These are phyloP conservation scores for Ligustrum vulgare DNA, from an alignment of 257 asterid genomes.

Conservation along the genomic window DNA sequence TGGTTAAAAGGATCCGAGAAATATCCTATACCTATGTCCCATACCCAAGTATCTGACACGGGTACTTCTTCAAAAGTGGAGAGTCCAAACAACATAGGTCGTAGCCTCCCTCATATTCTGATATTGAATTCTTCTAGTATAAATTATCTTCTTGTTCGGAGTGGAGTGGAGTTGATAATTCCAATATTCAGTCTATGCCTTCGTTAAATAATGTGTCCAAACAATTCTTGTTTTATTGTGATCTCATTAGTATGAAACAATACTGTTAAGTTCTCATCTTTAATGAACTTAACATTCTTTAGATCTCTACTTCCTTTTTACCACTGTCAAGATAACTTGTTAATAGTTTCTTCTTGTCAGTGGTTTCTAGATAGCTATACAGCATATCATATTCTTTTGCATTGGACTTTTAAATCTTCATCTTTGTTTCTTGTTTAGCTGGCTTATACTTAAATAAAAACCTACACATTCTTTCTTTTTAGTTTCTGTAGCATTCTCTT, in stretches of 20 bases:
- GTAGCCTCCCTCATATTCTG: neutral
- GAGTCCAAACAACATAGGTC: too few relatives aligned
- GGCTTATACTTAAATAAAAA: neutral
- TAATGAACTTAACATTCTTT: neutral
- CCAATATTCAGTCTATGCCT: too few relatives aligned
- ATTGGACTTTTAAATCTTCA: neutral
- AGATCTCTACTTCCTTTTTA: neutral
- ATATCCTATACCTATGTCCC: too few relatives aligned
- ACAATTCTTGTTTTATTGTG: neutral
- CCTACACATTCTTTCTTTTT: too few relatives aligned
- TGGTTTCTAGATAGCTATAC: neutral
- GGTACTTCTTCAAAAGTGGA: too few relatives aligned
- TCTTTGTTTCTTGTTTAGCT: neutral
- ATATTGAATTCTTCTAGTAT: neutral
- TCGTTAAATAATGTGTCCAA: neutral
- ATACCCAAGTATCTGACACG: too few relatives aligned
- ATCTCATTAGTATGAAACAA: neutral
- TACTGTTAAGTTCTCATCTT: neutral
- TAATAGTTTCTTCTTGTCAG: neutral
- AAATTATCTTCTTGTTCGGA: too few relatives aligned
- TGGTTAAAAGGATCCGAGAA: too few relatives aligned
- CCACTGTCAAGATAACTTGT: neutral
- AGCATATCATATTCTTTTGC: neutral
- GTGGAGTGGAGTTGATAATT: too few relatives aligned
- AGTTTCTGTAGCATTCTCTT: too few relatives aligned